Evolutionary conservation across 179 eudicot genomes (phyloP), one percentile per base, ranked within the genome.

Genomic region (Beta corolliflora): DNA sequence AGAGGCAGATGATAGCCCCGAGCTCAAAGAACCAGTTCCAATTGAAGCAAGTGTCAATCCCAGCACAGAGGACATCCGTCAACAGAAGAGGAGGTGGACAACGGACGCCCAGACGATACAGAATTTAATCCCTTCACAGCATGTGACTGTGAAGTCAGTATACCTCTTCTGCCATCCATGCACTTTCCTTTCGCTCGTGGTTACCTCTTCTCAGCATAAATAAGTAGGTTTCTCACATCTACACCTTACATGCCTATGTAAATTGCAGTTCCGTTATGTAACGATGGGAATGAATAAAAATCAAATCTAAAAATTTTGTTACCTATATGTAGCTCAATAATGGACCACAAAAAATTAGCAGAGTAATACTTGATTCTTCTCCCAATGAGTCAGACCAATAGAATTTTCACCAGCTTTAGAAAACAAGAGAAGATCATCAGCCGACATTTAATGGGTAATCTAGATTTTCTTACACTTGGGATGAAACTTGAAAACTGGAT

Each of bases 121-220:
- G 50, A 70, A 58, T 53, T 60, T 45, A 81, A 53, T 31, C 82
- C 72, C 60, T 73, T 78, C 52, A 15, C 67, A 44, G 65, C 78
- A 16, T 41, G 41, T 59, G 52, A 70, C 46, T 29, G 53, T 69
- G 79, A 78, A 25, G 7, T 81, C 58, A 70, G 75, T 31, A 15
- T 61, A 21, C 81, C 87, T 31, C 79, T 85, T 79, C 71, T 80
- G 29, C 65, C 85, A 21, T 64, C 76, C 52, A 41, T 82, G 78
- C 74, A 76, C 76, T 64, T 75, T 45, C 85, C 87, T 16, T 65
- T 76, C 11, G 52, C 60, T 31, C 78, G 71, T 3, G 65, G 64
- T 13, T 69, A 55, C 68, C 83, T 44, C 8, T 71, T 76, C 78
- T 46, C 75, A 19, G 50, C 18, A 25, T 74, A 58, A 76, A 77